Evolutionary conservation across 176 grass and related monocot genomes (phyloP).

Genomic region (Zea mays): DNA sequence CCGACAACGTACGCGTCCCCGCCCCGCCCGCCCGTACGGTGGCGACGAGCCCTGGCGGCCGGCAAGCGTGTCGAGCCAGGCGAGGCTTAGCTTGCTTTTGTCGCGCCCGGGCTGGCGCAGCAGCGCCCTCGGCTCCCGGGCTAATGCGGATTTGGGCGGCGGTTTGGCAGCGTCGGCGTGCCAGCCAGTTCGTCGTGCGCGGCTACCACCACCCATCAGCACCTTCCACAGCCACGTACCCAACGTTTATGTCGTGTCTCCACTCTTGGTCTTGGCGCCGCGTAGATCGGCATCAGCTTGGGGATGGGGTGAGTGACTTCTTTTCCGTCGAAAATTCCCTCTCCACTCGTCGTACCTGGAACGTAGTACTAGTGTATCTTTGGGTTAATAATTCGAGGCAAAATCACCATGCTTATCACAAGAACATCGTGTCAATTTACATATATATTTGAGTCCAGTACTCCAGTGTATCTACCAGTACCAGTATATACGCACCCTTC

Average conservation of each 20-base stretch:
- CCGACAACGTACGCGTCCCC: too few species aligned
- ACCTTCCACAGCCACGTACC: background rate
- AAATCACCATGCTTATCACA: constrained; percentile 8
- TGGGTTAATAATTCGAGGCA: background rate
- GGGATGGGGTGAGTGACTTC: constrained; percentile 31
- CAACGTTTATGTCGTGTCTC: constrained; percentile 21
- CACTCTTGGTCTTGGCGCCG: constrained; percentile 5
- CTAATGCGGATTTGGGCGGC: constrained; percentile 42
- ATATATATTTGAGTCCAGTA: background rate
- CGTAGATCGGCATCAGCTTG: background rate
- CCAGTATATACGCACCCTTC: too few species aligned
- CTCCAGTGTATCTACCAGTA: too few species aligned
- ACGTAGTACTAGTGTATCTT: background rate
- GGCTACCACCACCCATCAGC: too few species aligned
- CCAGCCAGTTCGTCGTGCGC: background rate
- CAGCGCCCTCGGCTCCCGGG: constrained; percentile 28
- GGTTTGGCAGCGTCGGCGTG: constrained; percentile 19
- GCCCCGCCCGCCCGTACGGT: too few species aligned
- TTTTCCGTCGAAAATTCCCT: background rate
- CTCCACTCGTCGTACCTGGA: background rate
- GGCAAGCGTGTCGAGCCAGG: constrained; percentile 34
- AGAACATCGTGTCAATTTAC: constrained; percentile 12
- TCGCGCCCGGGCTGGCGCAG: background rate
- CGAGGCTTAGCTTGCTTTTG: background rate
- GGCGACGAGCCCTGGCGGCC: background rate